Conservation (phyloP, 2,329 filamentous ascomycete species). For the Dothideomycetes sp. region DNA sequence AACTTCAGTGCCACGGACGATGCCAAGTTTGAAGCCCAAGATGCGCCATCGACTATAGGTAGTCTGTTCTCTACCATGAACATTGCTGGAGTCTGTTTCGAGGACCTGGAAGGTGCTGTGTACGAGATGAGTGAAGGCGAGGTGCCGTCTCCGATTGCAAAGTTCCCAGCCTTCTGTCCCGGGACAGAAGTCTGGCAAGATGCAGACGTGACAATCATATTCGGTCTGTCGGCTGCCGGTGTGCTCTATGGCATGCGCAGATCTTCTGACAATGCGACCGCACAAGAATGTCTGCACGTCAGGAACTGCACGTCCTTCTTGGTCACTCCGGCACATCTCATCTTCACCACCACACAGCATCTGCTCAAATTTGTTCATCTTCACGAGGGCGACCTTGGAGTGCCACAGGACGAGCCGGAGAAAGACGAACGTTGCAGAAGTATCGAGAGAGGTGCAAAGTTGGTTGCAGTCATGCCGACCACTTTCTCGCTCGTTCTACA, state of each 20-base stretch:
- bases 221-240: constrained; percentile 67
- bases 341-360: constrained; percentile 88
- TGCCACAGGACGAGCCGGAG: constrained; percentile 82
- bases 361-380: constrained; percentile 91
- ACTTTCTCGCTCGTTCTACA: constrained; percentile 80
- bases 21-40: neutral
- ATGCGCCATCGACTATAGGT: neutral
- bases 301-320: constrained; percentile 91
- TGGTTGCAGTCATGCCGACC: constrained; percentile 84
- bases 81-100: constrained; percentile 18
- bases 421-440: constrained; percentile 85
- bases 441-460: constrained; percentile 77
- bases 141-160: constrained; percentile 5
- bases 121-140: neutral
- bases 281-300: constrained; percentile 59
- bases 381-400: constrained; percentile 57
- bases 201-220: constrained; percentile 33
- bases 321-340: constrained; percentile 69
- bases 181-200: constrained; percentile 27
- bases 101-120: constrained; percentile 17
- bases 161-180: constrained; percentile 20
- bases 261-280: constrained; percentile 15
- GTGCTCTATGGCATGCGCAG: constrained; percentile 54
- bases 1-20: constrained; percentile 6
- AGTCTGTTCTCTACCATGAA: constrained; percentile 12